phyloP scores from a whole-genome alignment of 139 green algal genomes.

The Marvania coccoides region DNA sequence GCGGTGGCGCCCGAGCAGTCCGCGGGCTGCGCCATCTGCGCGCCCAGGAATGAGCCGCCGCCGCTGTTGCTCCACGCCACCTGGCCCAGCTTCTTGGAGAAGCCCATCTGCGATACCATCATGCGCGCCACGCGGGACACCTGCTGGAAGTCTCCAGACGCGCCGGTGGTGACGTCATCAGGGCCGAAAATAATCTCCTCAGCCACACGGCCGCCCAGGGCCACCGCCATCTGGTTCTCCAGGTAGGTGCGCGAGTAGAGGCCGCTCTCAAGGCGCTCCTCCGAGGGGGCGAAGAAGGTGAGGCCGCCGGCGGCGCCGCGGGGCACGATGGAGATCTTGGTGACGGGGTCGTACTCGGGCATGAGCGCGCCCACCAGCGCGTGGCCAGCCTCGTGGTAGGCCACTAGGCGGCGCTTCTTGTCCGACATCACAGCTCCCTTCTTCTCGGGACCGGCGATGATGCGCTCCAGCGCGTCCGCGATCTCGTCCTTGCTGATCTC shows the following conservation, averaged over 20 bases:
- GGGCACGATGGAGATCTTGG: slow-evolving; percentile 98
- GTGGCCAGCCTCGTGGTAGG: slow-evolving; percentile 96
- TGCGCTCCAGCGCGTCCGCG: slow-evolving; percentile 95
- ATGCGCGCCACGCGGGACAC: slow-evolving; percentile 54
- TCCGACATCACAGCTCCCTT: slow-evolving; percentile 93
- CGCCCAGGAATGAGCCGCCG: slow-evolving; percentile 82
- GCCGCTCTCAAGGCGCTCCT: slow-evolving; percentile 85
- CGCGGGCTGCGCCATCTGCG: slow-evolving; percentile 63
- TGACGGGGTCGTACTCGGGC: slow-evolving; percentile 98
- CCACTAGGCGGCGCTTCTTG: slow-evolving; percentile 93
- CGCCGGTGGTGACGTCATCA: slow-evolving; percentile 95
- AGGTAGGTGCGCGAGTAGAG: slow-evolving; percentile 70
- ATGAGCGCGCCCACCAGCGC: slow-evolving; percentile 94
- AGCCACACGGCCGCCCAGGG: slow-evolving; percentile 88
- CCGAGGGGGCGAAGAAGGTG: slow-evolving; percentile 87
- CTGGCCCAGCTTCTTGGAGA: slow-evolving; percentile 92
- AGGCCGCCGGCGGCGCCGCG: slow-evolving; percentile 89
- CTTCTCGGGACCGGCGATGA: slow-evolving; percentile 98
- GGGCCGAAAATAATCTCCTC: slow-evolving; percentile 99
- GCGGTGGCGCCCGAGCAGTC: slow-evolving; percentile 74
- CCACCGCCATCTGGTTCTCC: slow-evolving; percentile 77
- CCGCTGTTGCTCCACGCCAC: slow-evolving; percentile 58
- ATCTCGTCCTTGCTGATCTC: slow-evolving; percentile 99
- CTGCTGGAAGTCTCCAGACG: slow-evolving; percentile 86
- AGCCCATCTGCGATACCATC: slow-evolving; percentile 94